Evolutionary conservation across 495 filamentous ascomycete species (phyloP).

Genomic region (Opeltia flavorubescens): DNA sequence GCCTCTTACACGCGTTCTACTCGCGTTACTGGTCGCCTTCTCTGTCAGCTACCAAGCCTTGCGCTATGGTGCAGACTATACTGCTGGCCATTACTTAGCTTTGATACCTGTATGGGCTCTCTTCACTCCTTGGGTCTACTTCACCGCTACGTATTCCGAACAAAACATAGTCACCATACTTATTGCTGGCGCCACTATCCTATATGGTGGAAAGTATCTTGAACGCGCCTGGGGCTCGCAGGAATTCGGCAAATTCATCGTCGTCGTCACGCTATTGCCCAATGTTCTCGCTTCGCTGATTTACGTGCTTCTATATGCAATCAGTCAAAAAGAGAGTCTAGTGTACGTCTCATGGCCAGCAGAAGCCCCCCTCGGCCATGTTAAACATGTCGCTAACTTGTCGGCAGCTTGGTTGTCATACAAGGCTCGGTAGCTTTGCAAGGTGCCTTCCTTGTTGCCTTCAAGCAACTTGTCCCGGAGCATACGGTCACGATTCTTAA

Average conservation of each 20-base stretch:
- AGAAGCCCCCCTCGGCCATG: neutral
- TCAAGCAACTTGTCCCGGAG: conserved; percentile 94
- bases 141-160: conserved; percentile 79
- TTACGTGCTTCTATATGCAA: conserved; percentile 55
- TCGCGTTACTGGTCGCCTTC: conserved; percentile 57
- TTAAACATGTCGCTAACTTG: conserved; percentile 5
- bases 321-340: conserved; percentile 51
- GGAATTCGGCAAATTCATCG: conserved; percentile 84
- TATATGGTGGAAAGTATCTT: conserved; percentile 88
- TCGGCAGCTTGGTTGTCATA: conserved; percentile 13
- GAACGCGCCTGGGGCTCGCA: conserved; percentile 91
- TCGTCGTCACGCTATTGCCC: conserved; percentile 62
- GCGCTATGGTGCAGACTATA: conserved; percentile 46
- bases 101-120: conserved; percentile 71
- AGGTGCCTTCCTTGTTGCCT: conserved; percentile 89
- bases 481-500: conserved; percentile 93
- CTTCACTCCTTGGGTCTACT: conserved; percentile 84
- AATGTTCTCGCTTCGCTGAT: conserved; percentile 61
- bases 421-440: conserved; percentile 79
- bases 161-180: conserved; percentile 80
- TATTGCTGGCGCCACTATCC: conserved; percentile 67
- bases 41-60: conserved; percentile 71
- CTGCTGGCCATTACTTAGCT: conserved; percentile 61
- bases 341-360: conserved; percentile 41
- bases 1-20: conserved; percentile 71